Conservation (phyloP, 176 grass and related monocot species). For the Aegilops bicornis region DNA sequence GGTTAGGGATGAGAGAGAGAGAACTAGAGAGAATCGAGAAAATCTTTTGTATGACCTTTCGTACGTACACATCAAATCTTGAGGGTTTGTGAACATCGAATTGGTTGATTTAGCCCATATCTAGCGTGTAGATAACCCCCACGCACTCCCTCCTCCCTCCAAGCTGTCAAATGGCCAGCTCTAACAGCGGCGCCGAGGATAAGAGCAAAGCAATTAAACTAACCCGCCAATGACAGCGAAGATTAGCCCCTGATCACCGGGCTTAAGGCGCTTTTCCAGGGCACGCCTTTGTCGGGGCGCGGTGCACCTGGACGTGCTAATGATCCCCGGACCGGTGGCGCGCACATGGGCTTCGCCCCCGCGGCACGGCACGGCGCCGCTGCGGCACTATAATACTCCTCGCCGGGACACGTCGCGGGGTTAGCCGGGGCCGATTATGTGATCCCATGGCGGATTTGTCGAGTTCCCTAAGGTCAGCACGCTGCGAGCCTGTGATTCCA, state of each 20-base stretch:
- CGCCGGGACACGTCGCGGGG: constrained; percentile 19
- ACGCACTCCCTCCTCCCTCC: too few relatives aligned
- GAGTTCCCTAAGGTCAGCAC: not conserved
- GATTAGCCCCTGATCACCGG: constrained; percentile 10
- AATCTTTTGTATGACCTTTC: too few relatives aligned
- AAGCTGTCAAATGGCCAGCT: not conserved
- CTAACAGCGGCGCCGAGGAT: not conserved
- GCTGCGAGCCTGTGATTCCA: not conserved
- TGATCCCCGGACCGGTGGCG: constrained; percentile 7
- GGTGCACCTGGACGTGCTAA: constrained; percentile 13
- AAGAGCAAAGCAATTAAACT: not conserved
- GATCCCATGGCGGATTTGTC: constrained; percentile 2
- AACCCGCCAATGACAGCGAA: not conserved
- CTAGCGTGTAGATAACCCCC: not conserved
- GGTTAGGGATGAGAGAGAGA: too few relatives aligned
- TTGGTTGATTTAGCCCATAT: not conserved
- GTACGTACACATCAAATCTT: too few relatives aligned
- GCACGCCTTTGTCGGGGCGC: not conserved
- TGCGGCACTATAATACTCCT: constrained; percentile 18
- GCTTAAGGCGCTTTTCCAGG: not conserved
- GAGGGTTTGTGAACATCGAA: not conserved
- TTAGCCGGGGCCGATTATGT: not conserved
- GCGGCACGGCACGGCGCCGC: constrained; percentile 43
- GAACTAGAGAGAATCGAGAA: too few relatives aligned
- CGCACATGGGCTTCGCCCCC: constrained; percentile 49